A percentile compares a stretch with the other conserved stretches of the same genome.
phyloP scores from a whole-genome alignment of 2,329 filamentous ascomycete genomes.

The Pseudovirgaria hyperparasitica region DNA sequence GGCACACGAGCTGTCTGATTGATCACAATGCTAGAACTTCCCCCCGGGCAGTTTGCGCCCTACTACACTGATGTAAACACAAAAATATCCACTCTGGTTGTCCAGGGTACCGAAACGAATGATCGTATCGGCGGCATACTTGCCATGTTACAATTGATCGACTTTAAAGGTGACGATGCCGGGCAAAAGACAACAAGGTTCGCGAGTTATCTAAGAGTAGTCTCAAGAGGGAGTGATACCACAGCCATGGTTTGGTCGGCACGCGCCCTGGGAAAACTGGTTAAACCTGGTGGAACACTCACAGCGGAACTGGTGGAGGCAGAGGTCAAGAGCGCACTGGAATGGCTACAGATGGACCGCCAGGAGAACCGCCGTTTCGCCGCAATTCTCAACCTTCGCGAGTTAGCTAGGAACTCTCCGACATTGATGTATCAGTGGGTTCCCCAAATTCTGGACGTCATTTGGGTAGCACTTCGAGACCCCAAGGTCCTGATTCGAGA shows the following conservation, averaged over 20 bases:
- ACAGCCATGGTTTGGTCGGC: constrained; percentile 84
- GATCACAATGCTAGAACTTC: constrained; percentile 49
- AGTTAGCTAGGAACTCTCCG: constrained; percentile 83
- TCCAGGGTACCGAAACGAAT: constrained; percentile 72
- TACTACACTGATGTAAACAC: constrained; percentile 56
- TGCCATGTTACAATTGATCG: constrained; percentile 83
- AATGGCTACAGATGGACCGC: constrained; percentile 92
- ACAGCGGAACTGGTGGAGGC: constrained; percentile 94
- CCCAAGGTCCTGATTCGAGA: constrained; percentile 82
- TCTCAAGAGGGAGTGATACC: constrained; percentile 83
- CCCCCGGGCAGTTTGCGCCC: constrained; percentile 62
- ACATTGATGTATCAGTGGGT: constrained; percentile 95
- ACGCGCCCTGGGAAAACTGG: constrained; percentile 77
- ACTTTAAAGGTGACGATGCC: constrained; percentile 90
- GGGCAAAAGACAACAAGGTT: constrained; percentile 91
- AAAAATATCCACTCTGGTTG: constrained; percentile 59
- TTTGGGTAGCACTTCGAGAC: constrained; percentile 90
- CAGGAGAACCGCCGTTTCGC: constrained; percentile 89
- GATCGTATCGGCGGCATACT: constrained; percentile 88
- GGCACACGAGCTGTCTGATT: constrained; percentile 13
- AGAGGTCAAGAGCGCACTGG: constrained; percentile 88
- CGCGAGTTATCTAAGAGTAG: constrained; percentile 74
- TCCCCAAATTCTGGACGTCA: constrained; percentile 85
- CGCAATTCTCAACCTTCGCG: constrained; percentile 78
- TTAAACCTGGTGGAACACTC: constrained; percentile 80